Percentiles rank a stretch among this genome's conserved stretches.
These are phyloP conservation scores for Fragaria nilgerrensis DNA, from an alignment of 306 rosid genomes.

Conservation along the genomic window DNA sequence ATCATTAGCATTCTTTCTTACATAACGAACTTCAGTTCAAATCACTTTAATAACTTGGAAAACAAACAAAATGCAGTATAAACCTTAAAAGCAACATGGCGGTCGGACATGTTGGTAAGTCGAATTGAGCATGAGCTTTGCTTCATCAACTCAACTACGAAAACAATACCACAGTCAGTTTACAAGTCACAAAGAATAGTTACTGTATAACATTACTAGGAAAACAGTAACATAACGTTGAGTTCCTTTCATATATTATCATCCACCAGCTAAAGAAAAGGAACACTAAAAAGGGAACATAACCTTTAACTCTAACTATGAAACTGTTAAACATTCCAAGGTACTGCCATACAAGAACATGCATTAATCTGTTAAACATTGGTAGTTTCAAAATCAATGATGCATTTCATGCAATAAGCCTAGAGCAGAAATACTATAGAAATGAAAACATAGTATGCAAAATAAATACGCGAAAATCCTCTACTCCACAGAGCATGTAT, in stretches of 20 bases:
- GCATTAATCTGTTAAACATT: background rate
- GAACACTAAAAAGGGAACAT: background rate
- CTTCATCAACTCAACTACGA: slow-evolving; percentile 76
- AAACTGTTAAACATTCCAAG: background rate
- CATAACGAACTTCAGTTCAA: background rate
- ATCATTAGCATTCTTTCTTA: background rate
- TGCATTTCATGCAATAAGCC: background rate
- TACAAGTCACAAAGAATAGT: background rate
- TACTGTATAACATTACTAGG: background rate
- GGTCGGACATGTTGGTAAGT: slow-evolving; percentile 54
- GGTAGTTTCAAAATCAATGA: background rate
- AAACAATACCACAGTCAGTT: slow-evolving; percentile 16
- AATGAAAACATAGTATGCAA: background rate
- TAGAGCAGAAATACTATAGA: background rate
- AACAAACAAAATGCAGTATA: slow-evolving; percentile 13
- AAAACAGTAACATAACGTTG: background rate
- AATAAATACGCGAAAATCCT: background rate
- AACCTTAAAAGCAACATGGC: slow-evolving; percentile 86
- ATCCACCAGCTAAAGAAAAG: background rate
- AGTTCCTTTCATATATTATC: background rate
- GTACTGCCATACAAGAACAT: background rate
- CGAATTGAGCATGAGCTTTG: slow-evolving; percentile 75
- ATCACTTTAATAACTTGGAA: background rate
- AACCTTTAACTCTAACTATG: background rate
- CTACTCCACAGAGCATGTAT: background rate